Base-by-base conservation (phyloP, 106 monocot genomes). In the Dioscorea dumetorum region DNA sequence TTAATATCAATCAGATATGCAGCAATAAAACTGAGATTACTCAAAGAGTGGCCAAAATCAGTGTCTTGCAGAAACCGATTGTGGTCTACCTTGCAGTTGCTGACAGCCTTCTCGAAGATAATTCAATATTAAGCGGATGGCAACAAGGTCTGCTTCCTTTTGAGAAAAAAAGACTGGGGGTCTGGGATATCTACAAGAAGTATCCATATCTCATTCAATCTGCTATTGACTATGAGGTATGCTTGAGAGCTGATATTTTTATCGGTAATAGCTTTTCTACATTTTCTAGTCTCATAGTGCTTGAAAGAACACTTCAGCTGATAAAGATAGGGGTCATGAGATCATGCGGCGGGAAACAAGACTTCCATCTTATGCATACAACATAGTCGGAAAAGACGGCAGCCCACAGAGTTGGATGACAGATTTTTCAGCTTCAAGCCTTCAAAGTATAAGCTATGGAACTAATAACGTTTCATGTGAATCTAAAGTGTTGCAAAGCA, bases 231-330 rank as follows among this genome's bases (percentile, higher is more conserved):
- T 93, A 81, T 58, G 93, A 99, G 68, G 90, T 90, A 20, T 99
- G 99, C 48, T 69, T 63, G 34, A 87, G 87, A 58, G 84, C 99
- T 0, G 79, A 87, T 75, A 68, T 87, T 22, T 99, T 93, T 66
- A 78, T 99, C 1, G 99, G 99, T 51, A 99, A 99, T 72, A 99
- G 90, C 66, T 99, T 83, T 60, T 99, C 99, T 15, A 93, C 99
- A 23, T 99, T 99, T 67, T 95, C 94, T 2, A 85, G 85, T n/a
- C 82, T 95, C 31, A 24, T 95, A 28, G 94, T 88, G 34, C 77
- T 95, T 24, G 81, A 81, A 13, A 85, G 94, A 54, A 93, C 93
- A 34, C 81, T 81, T 22, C 79, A 73, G 60, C 67, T 78, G 73
- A 50, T 87, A 20, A 80, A 79, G 22, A 60, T 62, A 59, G 87